A percentile compares a stretch with the other conserved stretches of the same genome.
Conservation (phyloP, 306 rosid genomes). For the Prinsepia uniflora region DNA sequence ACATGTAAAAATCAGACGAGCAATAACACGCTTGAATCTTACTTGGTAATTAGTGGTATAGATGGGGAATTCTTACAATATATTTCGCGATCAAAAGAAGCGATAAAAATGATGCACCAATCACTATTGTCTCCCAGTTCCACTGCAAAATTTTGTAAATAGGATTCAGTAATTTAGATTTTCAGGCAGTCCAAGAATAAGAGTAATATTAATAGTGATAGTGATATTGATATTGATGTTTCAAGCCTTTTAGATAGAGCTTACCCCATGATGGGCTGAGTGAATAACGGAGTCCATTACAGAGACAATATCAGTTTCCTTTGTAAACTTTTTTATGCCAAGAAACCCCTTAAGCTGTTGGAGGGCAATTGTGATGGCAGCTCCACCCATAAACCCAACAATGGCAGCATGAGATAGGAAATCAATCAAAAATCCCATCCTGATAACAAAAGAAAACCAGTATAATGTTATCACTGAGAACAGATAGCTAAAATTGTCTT, state of each 20-base stretch:
- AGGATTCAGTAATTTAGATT: slow-evolving; percentile 14
- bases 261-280: slow-evolving; percentile 80
- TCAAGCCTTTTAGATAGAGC: slow-evolving; percentile 22
- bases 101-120: slow-evolving; percentile 61
- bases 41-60: slow-evolving; percentile 1
- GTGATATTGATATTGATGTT: background rate
- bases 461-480: slow-evolving; percentile 1
- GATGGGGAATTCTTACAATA: slow-evolving; percentile 51
- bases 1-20: slow-evolving; percentile 31
- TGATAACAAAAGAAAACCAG: slow-evolving; percentile 25
- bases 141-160: slow-evolving; percentile 56
- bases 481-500: background rate
- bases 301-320: slow-evolving; percentile 63
- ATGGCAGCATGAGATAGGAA: slow-evolving; percentile 96
- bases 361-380: slow-evolving; percentile 95
- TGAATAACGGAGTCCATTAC: slow-evolving; percentile 58
- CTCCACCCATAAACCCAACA: slow-evolving; percentile 98
- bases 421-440: slow-evolving; percentile 94
- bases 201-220: no score
- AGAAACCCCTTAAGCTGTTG: slow-evolving; percentile 97
- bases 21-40: slow-evolving; percentile 14
- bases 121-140: slow-evolving; percentile 88
- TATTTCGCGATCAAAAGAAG: slow-evolving; percentile 68
- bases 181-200: background rate
- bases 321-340: slow-evolving; percentile 70